These are phyloP conservation scores for Termitomyces sp. DNA, from an alignment of 1,284 basidiomycete species.

Conservation along the genomic window DNA sequence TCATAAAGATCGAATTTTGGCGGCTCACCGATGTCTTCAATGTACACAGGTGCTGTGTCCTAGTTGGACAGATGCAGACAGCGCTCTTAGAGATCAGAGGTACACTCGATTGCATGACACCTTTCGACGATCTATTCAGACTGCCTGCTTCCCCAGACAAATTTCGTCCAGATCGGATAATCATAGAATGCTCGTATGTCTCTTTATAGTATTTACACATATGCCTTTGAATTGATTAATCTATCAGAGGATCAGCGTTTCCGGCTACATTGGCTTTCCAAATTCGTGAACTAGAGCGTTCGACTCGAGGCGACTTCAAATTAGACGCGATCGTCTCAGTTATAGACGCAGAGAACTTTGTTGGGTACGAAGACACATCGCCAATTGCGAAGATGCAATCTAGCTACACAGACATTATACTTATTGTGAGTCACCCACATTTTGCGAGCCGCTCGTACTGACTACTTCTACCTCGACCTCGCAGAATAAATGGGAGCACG, in stretches of 20 bases:
- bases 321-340: conserved; percentile 88
- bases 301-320: conserved; percentile 70
- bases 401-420: conserved; percentile 85
- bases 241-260: conserved; percentile 70
- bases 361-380: conserved; percentile 85
- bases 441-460: not conserved
- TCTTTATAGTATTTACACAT: not conserved
- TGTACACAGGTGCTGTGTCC: conserved; percentile 71
- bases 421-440: conserved; percentile 54
- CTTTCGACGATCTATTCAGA: not conserved
- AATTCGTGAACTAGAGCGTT: conserved; percentile 79
- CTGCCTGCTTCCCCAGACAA: conserved; percentile 47
- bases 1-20: not conserved
- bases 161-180: conserved; percentile 79
- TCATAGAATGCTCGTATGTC: conserved; percentile 86
- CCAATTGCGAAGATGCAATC: conserved; percentile 89
- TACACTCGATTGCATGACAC: conserved; percentile 20
- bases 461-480: not conserved
- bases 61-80: conserved; percentile 88
- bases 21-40: not conserved
- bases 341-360: conserved; percentile 85
- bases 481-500: conserved; percentile 85
- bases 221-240: not conserved
- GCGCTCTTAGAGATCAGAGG: conserved; percentile 83
- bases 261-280: conserved; percentile 90